Base-by-base conservation (phyloP, 257 asterid species). In the Jacaranda mimosifolia region DNA sequence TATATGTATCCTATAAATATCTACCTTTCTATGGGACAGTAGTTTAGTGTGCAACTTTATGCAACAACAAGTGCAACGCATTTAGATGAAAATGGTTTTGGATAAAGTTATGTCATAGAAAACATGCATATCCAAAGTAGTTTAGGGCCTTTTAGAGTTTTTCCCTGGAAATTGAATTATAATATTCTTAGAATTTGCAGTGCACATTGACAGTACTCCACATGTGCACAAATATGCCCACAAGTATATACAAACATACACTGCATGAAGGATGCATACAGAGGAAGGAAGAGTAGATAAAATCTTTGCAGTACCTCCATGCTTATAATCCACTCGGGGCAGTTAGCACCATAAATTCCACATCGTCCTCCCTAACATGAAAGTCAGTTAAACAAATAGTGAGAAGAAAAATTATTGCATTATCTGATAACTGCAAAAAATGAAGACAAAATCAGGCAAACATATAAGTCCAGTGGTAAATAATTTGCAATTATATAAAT, bases 291-390 rank as follows among this genome's bases (percentile, higher is more conserved):
- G 21, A n/a, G 21, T 72, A 63, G 76, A 55, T 35, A 5, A 49
- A 12, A 68, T 40, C 36, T 15, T 19, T 58, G 10, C 69, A 67
- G 63, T 83, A 93, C 99, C 99, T 96, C 91, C 99, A 93, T 96
- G 83, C 97, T 92, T 78, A 96, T 91, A 84, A 96, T 83, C 99
- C 99, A 96, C 90, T 96, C 94, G 46, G 98, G 60, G 55, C 85
- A 88, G 80, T 96, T 96, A 78, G 91, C 93, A 32, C 99, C 99
- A 85, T 89, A 96, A 62, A 96, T 93, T 81, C 99, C 99, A 77
- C 99, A 96, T 36, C 94, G 90, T 58, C 85, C 97, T 77, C 95
- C 97, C 99, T 96, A 81, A 26, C n/a, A 45, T 11, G 43, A 75
- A 49, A 60, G 53, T 52, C 51, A 43, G 56, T 63, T 73, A 36